Conservation (phyloP, 2,329 filamentous ascomycete genomes). For the Paraphoma sp. region DNA sequence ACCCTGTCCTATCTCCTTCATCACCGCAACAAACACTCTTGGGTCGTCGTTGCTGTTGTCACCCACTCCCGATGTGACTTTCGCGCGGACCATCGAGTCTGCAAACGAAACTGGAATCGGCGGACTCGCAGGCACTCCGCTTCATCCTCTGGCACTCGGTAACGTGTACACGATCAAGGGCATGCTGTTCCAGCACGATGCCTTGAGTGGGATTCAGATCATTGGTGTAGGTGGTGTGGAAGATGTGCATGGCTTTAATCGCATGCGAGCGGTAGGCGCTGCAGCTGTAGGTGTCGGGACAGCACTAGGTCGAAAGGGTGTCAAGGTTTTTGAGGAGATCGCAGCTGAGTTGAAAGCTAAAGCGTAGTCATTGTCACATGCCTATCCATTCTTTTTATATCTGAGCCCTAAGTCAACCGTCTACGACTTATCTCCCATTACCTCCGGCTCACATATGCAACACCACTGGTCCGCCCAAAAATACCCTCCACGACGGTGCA, state of each 20-base stretch:
- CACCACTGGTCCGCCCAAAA: too few relatives aligned
- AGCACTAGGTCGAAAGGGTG: slow-evolving; percentile 68
- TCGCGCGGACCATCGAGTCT: slow-evolving; percentile 55
- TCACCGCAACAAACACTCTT: slow-evolving; percentile 78
- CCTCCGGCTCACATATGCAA: too few relatives aligned
- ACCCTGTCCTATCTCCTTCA: slow-evolving; percentile 63
- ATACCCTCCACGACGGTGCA: too few relatives aligned
- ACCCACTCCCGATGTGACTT: slow-evolving; percentile 20
- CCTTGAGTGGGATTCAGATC: slow-evolving; percentile 64
- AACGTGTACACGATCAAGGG: slow-evolving; percentile 74
- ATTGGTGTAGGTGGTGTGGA: slow-evolving; percentile 77
- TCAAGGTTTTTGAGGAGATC: slow-evolving; percentile 69
- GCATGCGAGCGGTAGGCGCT: slow-evolving; percentile 72
- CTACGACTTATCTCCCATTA: too few relatives aligned
- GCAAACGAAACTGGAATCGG: slow-evolving; percentile 66
- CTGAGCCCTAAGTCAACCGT: too few relatives aligned
- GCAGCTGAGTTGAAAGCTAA: slow-evolving; percentile 13
- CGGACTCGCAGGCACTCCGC: slow-evolving; percentile 73
- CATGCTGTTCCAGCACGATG: slow-evolving; percentile 60
- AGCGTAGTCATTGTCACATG: not conserved
- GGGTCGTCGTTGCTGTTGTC: slow-evolving; percentile 69
- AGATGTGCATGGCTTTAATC: slow-evolving; percentile 65
- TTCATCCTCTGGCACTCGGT: slow-evolving; percentile 76
- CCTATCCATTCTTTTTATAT: not conserved
- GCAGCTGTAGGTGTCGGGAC: slow-evolving; percentile 70